Percentiles rank a stretch among this genome's conserved stretches.
Evolutionary conservation across 805 yeast genomes (phyloP).

Genomic region (Candida germanica): DNA sequence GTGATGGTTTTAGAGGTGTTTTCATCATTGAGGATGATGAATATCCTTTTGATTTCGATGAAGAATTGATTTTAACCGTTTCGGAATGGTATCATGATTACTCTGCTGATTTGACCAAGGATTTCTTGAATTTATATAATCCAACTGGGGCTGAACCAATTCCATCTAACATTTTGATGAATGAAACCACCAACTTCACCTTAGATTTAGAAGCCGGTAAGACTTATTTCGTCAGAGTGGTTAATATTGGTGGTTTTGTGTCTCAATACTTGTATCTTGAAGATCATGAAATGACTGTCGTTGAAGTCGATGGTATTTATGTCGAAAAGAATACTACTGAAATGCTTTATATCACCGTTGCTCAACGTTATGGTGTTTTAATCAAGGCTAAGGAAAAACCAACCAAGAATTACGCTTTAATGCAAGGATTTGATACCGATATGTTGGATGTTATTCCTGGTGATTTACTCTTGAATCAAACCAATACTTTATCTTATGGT

Average conservation of each 20-base stretch:
- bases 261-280: constrained; percentile 51
- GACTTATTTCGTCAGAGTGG: constrained; percentile 62
- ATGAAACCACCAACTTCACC: constrained; percentile 59
- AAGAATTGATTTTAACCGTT: constrained; percentile 55
- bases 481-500: constrained; percentile 56
- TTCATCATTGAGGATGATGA: constrained; percentile 69
- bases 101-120: constrained; percentile 42
- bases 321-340: constrained; percentile 57
- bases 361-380: constrained; percentile 76
- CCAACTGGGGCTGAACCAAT: constrained; percentile 87
- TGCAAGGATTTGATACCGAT: constrained; percentile 57
- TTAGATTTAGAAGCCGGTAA: constrained; percentile 55
- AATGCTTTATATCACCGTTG: constrained; percentile 65
- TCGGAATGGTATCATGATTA: constrained; percentile 64
- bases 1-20: constrained; percentile 87
- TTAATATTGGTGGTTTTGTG: constrained; percentile 69
- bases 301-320: constrained; percentile 49
- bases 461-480: constrained; percentile 49
- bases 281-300: constrained; percentile 39
- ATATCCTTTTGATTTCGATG: constrained; percentile 58
- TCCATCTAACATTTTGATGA: constrained; percentile 63
- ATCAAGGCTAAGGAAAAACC: constrained; percentile 50
- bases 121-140: constrained; percentile 61
- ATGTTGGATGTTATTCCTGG: constrained; percentile 71
- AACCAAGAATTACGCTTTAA: constrained; percentile 53